phyloP scores from a whole-genome alignment of 106 monocot genomes.

The Acorus gramineus region DNA sequence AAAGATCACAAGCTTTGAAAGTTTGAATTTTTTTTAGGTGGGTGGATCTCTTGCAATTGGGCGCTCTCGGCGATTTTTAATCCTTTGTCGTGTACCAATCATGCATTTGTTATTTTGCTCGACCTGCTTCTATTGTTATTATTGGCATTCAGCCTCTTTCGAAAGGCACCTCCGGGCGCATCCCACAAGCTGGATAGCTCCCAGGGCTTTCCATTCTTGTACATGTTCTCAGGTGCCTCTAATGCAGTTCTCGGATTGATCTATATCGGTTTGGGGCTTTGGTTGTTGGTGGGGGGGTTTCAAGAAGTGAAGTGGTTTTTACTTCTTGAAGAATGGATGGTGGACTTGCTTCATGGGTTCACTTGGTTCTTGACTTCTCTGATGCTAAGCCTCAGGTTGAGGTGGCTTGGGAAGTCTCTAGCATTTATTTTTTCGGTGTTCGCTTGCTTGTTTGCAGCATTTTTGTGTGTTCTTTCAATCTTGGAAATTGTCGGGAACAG shows the following conservation, averaged over 20 bases:
- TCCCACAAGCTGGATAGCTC: neutral
- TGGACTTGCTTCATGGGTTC: constrained; percentile 34
- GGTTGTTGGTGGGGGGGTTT: constrained; percentile 25
- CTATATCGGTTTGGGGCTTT: constrained; percentile 34
- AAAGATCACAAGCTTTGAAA: no score
- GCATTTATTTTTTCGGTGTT: constrained; percentile 23
- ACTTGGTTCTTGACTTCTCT: constrained; percentile 24
- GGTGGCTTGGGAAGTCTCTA: constrained; percentile 8
- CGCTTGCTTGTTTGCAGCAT: constrained; percentile 11
- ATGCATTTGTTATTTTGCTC: constrained; percentile 25
- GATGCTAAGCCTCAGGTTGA: neutral
- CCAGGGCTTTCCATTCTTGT: constrained; percentile 15
- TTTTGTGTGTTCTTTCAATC: constrained; percentile 43
- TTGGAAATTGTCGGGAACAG: constrained; percentile 14
- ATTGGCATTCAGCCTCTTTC: constrained; percentile 14
- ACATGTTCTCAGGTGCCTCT: constrained; percentile 5
- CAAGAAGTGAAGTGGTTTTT: constrained; percentile 3
- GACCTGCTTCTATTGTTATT: constrained; percentile 22
- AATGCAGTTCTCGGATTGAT: constrained; percentile 35
- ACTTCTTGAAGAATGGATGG: constrained; percentile 32
- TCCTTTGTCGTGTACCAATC: constrained; percentile 28
- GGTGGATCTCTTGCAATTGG: no score
- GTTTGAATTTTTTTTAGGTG: no score
- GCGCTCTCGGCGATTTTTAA: constrained; percentile 4
- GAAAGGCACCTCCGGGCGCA: constrained; percentile 8